These are phyloP conservation scores for Cordyceps fumosorosea DNA, from an alignment of 2,329 filamentous ascomycete genomes.

Conservation along the genomic window DNA sequence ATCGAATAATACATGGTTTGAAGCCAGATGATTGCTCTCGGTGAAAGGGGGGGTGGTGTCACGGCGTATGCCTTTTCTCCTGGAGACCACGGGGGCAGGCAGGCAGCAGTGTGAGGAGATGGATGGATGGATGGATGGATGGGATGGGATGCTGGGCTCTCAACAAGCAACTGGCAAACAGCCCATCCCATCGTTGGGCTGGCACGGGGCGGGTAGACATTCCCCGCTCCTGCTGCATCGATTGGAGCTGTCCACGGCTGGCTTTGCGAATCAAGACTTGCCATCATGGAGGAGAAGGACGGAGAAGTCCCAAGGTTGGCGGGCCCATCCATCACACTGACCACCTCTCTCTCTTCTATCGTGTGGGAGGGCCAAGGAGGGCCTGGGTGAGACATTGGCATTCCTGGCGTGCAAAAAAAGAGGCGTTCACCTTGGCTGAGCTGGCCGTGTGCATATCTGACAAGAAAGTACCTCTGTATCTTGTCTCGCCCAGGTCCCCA, in stretches of 20 bases:
- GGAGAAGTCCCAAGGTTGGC: conserved; percentile 1
- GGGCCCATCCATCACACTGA: conserved; percentile 5
- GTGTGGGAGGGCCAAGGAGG: conserved; percentile 4
- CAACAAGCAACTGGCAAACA: background rate
- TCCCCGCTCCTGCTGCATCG: background rate
- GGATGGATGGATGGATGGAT: background rate
- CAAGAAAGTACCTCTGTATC: conserved; percentile 12
- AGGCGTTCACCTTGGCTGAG: background rate
- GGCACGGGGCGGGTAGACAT: background rate
- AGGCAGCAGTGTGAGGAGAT: too few species aligned
- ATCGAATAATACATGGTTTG: background rate
- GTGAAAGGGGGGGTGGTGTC: background rate
- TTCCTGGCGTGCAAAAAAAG: conserved; percentile 7
- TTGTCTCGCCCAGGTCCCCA: conserved; percentile 3
- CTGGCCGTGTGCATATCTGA: conserved; percentile 6
- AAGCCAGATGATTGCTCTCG: background rate
- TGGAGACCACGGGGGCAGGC: background rate
- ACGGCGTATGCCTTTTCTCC: background rate
- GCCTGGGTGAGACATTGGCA: conserved; percentile 11
- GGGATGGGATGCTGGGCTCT: background rate
- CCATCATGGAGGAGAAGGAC: background rate
- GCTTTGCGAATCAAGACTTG: background rate
- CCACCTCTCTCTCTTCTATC: background rate
- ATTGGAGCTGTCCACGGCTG: background rate
- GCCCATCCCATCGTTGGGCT: background rate